Evolutionary conservation across 2,329 filamentous ascomycete species (phyloP).

Genomic region (Paramyrothecium roridum): DNA sequence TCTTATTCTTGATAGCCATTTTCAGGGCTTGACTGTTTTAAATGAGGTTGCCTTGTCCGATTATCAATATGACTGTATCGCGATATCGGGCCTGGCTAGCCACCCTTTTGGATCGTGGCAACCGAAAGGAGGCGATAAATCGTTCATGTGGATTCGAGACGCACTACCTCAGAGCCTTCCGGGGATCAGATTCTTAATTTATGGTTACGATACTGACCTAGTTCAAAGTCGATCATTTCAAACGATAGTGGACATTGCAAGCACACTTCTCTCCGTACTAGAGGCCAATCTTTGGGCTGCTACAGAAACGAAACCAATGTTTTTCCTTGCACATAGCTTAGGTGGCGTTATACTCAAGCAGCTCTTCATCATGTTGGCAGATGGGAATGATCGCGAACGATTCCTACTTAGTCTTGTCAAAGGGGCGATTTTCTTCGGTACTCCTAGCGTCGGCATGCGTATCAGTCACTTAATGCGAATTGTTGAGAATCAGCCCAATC

Average conservation of each 20-base stretch:
- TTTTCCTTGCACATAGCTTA: not conserved
- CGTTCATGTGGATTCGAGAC: slow-evolving; percentile 9
- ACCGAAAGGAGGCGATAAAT: slow-evolving; percentile 2
- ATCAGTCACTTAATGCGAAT: not conserved
- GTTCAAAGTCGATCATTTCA: too few species aligned
- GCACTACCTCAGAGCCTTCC: not conserved
- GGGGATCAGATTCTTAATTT: slow-evolving; percentile 1
- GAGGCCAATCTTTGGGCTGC: not conserved
- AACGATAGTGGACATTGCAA: not conserved
- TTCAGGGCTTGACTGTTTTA: not conserved
- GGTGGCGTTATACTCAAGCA: not conserved
- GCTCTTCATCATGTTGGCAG: not conserved
- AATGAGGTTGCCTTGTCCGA: not conserved
- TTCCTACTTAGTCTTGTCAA: not conserved
- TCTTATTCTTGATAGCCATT: not conserved
- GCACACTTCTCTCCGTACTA: not conserved
- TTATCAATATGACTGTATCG: slow-evolving; percentile 1
- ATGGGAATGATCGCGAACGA: not conserved
- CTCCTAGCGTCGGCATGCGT: not conserved
- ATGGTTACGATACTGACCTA: slow-evolving; percentile 7
- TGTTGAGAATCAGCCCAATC: not conserved
- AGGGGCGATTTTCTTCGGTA: not conserved
- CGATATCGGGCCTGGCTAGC: slow-evolving; percentile 5
- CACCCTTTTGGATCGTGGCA: slow-evolving; percentile 10
- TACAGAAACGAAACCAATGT: not conserved